Base-by-base conservation (phyloP, 441 rosid genomes). In the Isatis lusitanica region DNA sequence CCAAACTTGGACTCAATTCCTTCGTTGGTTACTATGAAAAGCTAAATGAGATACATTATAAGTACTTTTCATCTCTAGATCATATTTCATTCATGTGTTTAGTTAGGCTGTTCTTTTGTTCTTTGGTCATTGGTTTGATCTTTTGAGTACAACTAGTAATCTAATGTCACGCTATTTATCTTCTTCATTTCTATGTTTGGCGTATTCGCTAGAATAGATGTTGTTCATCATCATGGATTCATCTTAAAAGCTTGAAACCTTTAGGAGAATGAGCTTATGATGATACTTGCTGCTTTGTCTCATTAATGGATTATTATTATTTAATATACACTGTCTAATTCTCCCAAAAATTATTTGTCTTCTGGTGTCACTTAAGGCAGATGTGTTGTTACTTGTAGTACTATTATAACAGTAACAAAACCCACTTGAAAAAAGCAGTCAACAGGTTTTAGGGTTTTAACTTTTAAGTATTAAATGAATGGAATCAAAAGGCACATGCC, bases 11-110 rank as follows among this genome's bases (percentile, higher is more conserved):
- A 84, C 35, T 90, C 88, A 56, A 81, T 83, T 75, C 89, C 97
- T 74, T 92, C 98, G 2, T 62, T 94, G 78, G 74, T 94, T 68
- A 80, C 96, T 60, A 89, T 85, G 61, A 84, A 90, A 82, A 73
- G 85, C 81, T 89, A 60, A 85, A 30, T 7, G 28, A 44, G 4
- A 31, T 38, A 30, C 31, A 26, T 21, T 40, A 48, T 5, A 52
- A 70, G 35, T 58, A 35, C 26, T 26, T 65, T 11, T n/a, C 6
- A 66, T 66, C 39, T 33, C 28, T 42, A 53, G 35, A 31, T 42
- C 30, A 57, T 51, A 71, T 66, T 71, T 43, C 69, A 71, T 77
- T 71, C 46, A 77, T 72, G 70, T 71, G 73, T 59, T 71, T 63
- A 70, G 71, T 71, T 71, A 77, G 76, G 69, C 7, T 66, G 63